Base-by-base conservation (phyloP, 129 eudicot species). In the Gnaphalium uliginosum region DNA sequence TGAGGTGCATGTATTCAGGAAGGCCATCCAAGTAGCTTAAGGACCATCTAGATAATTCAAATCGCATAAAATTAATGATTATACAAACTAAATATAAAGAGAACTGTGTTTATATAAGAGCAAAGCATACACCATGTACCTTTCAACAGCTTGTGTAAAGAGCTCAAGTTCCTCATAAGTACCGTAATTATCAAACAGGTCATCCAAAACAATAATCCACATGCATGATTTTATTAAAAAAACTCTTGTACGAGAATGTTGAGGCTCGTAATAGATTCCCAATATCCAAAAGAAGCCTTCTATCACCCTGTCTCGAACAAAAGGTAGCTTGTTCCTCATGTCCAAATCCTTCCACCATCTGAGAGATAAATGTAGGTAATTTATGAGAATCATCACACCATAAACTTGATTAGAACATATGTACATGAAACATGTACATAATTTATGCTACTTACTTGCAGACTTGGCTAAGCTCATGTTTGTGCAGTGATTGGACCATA, bases 291-390 rank as follows among this genome's bases (percentile, higher is more conserved):
- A 60, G 32, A 6, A 60, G 18, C 66, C 66, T 60, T 60, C 66
- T 9, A 60, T 24, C n/a, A 60, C 1, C 25, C 66, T 24, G 66
- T 60, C 66, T 60, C 66, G 35, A 60, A 60, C 66, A 60, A 6
- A 60, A 60, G 66, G 66, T 3, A 60, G 66, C 35, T 60, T 60
- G 0, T 22, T 24, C 6, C 25, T 25, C n/a, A 60, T 2, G 35
- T 60, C 66, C 66, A 60, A 60, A 60, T 25, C 66, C 32, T 60
- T 60, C 66, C 66, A 60, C 66, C 66, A 60, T 60, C 66, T 60
- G 32, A 58, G 64, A 58, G 26, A 58, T 4, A 22, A 23, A 21
- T 22, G 2, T 58, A 22, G 7, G 6, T 15, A 0, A 51, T 0
- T 5, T 2, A 51, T 51, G 43, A 37, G 43, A 8, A 37, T 37